These are phyloP conservation scores for Agaricales sp. DNA, from an alignment of 1,284 basidiomycete genomes.

Conservation along the genomic window DNA sequence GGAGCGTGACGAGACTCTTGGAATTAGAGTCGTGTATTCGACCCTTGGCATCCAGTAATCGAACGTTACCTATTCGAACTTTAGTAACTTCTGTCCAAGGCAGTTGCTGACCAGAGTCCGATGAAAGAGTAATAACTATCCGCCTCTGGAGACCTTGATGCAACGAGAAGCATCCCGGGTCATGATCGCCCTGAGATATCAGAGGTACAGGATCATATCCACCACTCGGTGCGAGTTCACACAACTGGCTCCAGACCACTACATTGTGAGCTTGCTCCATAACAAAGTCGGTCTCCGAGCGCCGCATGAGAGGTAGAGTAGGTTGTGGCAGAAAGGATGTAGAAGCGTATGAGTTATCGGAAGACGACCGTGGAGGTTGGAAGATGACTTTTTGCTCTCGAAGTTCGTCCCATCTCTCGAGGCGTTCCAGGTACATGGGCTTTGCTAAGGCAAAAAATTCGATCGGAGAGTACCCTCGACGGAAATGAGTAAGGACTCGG, in stretches of 20 bases:
- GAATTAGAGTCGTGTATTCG: slow-evolving; percentile 68
- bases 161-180: slow-evolving; percentile 81
- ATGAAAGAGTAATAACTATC: slow-evolving; percentile 66
- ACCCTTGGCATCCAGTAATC: slow-evolving; percentile 79
- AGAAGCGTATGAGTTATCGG: slow-evolving; percentile 16
- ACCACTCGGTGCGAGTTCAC: slow-evolving; percentile 80
- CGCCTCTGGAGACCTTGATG: slow-evolving; percentile 92
- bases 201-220: slow-evolving; percentile 82
- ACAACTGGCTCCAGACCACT: slow-evolving; percentile 77
- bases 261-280: slow-evolving; percentile 85
- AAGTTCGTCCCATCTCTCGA: slow-evolving; percentile 89
- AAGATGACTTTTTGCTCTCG: slow-evolving; percentile 49
- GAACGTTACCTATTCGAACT: slow-evolving; percentile 74
- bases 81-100: slow-evolving; percentile 77
- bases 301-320: slow-evolving; percentile 65
- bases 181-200: slow-evolving; percentile 64
- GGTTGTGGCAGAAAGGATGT: slow-evolving; percentile 26
- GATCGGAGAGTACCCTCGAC: slow-evolving; percentile 69
- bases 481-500: slow-evolving; percentile 66
- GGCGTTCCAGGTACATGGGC: slow-evolving; percentile 74
- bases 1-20: slow-evolving; percentile 58
- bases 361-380: slow-evolving; percentile 20
- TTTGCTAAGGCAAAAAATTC: slow-evolving; percentile 82
- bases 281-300: slow-evolving; percentile 90
- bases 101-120: slow-evolving; percentile 83